A percentile compares a stretch with the other conserved stretches of the same genome.
Conservation (phyloP, 805 yeast genomes). For the Teunomyces atbi region DNA sequence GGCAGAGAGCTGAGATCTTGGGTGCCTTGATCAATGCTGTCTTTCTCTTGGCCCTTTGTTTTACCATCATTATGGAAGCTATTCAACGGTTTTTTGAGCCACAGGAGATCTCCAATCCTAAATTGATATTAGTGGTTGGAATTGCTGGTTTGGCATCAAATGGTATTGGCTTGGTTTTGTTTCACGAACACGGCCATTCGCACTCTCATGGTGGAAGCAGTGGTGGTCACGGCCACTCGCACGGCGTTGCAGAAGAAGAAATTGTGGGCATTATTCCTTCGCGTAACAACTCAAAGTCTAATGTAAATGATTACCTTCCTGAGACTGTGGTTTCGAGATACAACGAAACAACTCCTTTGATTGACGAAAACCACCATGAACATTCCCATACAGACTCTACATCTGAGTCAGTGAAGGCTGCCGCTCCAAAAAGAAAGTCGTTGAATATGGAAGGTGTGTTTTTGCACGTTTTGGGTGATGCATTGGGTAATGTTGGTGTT, state of each 20-base stretch:
- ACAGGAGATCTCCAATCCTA: constrained; percentile 76
- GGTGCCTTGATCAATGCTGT: constrained; percentile 96
- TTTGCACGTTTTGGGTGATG: constrained; percentile 93
- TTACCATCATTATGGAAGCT: constrained; percentile 90
- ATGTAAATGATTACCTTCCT: constrained; percentile 43
- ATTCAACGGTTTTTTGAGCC: constrained; percentile 84
- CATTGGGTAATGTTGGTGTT: constrained; percentile 92
- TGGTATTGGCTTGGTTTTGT: constrained; percentile 75
- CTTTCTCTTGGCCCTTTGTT: constrained; percentile 85
- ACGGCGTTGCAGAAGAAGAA: constrained; percentile 16
- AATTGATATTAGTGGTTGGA: constrained; percentile 79
- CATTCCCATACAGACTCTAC: constrained; percentile 14
- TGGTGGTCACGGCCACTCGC: constrained; percentile 37
- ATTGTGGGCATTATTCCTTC: constrained; percentile 8
- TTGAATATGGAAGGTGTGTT: constrained; percentile 97
- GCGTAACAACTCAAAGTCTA: constrained; percentile 22
- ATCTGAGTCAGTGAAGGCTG: constrained; percentile 10
- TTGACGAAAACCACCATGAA: constrained; percentile 19
- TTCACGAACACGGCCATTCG: constrained; percentile 68
- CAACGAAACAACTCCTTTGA: constrained; percentile 37
- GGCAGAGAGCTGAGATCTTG: constrained; percentile 96
- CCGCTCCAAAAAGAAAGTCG: constrained; percentile 47
- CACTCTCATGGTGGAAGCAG: constrained; percentile 48
- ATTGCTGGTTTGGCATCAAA: constrained; percentile 79
- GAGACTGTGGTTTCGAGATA: constrained; percentile 44